phyloP scores from a whole-genome alignment of 208 protist species.

The Leishmania tropica region DNA sequence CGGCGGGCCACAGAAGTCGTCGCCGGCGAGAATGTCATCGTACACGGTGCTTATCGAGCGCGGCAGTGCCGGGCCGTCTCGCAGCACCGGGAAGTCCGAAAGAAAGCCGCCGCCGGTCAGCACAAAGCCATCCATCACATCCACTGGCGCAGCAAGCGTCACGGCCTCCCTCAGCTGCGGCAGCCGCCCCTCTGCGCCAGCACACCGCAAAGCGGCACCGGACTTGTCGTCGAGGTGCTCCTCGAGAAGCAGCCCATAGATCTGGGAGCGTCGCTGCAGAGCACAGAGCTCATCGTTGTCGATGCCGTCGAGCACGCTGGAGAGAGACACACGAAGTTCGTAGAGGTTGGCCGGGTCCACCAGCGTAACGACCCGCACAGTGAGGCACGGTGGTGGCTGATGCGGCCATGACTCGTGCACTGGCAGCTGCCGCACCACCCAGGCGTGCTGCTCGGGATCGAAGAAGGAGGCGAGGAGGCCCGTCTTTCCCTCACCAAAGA shows the following conservation, averaged over 20 bases:
- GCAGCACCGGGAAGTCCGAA: conserved; percentile 58
- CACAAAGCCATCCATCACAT: conserved; percentile 46
- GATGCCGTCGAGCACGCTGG: conserved; percentile 33
- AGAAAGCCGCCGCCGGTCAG: conserved; percentile 59
- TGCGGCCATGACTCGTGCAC: conserved; percentile 28
- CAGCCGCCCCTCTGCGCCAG: conserved; percentile 13
- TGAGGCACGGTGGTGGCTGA: conserved; percentile 25
- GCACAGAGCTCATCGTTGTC: conserved; percentile 34
- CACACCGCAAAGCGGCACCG: conserved; percentile 4
- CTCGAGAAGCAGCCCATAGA: conserved; percentile 18
- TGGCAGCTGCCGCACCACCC: conserved; percentile 55
- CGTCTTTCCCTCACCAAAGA: conserved; percentile 26
- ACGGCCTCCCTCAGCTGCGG: conserved; percentile 25
- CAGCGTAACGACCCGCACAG: conserved; percentile 44
- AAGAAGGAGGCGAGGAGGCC: conserved; percentile 65
- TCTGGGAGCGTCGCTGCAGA: conserved; percentile 40
- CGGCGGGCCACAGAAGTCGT: conserved; percentile 19
- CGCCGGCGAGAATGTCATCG: conserved; percentile 19
- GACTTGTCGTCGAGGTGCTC: conserved; percentile 20
- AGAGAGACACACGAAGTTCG: conserved; percentile 42
- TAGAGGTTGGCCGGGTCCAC: conserved; percentile 46
- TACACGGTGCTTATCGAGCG: conserved; percentile 30
- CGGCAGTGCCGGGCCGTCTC: conserved; percentile 33
- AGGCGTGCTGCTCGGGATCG: conserved; percentile 43
- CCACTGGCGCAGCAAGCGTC: conserved; percentile 33